Percentiles rank a stretch among this genome's conserved stretches.
Evolutionary conservation across 257 asterid species (phyloP).

Genomic region (Cruciata laevipes): DNA sequence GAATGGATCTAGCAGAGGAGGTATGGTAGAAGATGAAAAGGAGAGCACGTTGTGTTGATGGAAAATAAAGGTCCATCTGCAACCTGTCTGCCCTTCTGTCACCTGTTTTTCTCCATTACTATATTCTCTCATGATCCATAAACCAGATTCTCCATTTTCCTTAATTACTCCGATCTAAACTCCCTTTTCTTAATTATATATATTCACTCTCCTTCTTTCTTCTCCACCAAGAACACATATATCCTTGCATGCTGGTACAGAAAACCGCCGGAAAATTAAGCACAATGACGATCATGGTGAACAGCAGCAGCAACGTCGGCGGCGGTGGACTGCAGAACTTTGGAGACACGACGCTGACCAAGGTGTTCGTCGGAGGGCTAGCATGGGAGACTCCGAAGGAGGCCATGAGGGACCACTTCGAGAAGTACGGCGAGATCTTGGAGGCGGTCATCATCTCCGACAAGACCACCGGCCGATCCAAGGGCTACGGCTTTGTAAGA

Average conservation of each 20-base stretch:
- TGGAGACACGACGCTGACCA: slow-evolving; percentile 64
- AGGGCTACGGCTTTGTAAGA: slow-evolving; percentile 96
- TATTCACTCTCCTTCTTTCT: slow-evolving; percentile 13
- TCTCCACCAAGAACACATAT: not conserved
- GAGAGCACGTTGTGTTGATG: slow-evolving; percentile 37
- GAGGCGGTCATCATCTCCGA: slow-evolving; percentile 96
- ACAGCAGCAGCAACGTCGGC: slow-evolving; percentile 10
- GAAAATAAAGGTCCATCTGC: slow-evolving; percentile 34
- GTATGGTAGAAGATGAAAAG: slow-evolving; percentile 24
- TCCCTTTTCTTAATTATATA: not conserved
- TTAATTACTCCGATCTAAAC: not conserved
- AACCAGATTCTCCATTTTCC: slow-evolving; percentile 15
- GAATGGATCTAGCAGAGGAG: not conserved
- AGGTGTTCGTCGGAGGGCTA: slow-evolving; percentile 89
- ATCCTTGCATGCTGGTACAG: not conserved
- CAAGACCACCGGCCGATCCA: slow-evolving; percentile 91
- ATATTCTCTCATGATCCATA: slow-evolving; percentile 20
- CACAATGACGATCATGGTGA: slow-evolving; percentile 22
- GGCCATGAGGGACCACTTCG: slow-evolving; percentile 62
- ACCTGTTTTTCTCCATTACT: slow-evolving; percentile 29
- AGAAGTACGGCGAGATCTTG: slow-evolving; percentile 72
- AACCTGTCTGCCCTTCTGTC: slow-evolving; percentile 67
- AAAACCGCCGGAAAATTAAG: not conserved
- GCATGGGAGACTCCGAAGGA: slow-evolving; percentile 98
- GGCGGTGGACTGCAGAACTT: not conserved